Evolutionary conservation across 192 early-diverging fungal genomes (phyloP), one percentile per base, ranked within the genome.

Genomic region (Backusella morwellensis): DNA sequence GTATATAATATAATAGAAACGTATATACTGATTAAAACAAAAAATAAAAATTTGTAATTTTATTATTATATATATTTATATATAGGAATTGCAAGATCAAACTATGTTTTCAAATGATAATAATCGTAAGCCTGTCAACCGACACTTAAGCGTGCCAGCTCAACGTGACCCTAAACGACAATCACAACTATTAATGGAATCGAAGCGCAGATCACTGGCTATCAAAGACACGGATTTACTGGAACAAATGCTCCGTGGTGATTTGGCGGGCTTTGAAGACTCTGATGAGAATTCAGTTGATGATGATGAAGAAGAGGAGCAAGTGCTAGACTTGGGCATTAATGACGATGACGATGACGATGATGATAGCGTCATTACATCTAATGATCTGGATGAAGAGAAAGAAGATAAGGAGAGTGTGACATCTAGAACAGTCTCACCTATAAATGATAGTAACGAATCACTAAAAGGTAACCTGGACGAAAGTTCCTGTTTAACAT

Each of bases 131-230:
- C 14, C 34, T 68, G 8, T 15, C 2, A 68, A 68, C 17, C 41
- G 70, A 72, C 40, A 47, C 34, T 29, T 77, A 38, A 38, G 68
- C 3, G 36, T 69, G 21, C 77, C 70, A 4, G 47, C n/a, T 23
- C 56, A 66, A 7, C 26, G 41, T 44, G 79, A 80, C 35, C 74
- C 79, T 34, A 78, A 67, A 73, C 76, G 79, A 40, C 78, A 79
- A 41, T 84, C 82, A 29, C 82, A 80, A 35, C 32, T 84, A 41
- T 69, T 84, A 12, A 80, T 84, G 82, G 79, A 73, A 70, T 74
- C 78, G 4, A 84, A 84, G 35, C 79, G 82, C 29, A 52, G 77
- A 35, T 84, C 82, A 5, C 68, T 82, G 4, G 76, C 67, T 21
- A 77, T 75, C 47, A 80, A 80, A 42, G 82, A 83, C 67, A 80